These are phyloP conservation scores for Hemerocallis citrina DNA, from an alignment of 106 monocot genomes.

Conservation along the genomic window DNA sequence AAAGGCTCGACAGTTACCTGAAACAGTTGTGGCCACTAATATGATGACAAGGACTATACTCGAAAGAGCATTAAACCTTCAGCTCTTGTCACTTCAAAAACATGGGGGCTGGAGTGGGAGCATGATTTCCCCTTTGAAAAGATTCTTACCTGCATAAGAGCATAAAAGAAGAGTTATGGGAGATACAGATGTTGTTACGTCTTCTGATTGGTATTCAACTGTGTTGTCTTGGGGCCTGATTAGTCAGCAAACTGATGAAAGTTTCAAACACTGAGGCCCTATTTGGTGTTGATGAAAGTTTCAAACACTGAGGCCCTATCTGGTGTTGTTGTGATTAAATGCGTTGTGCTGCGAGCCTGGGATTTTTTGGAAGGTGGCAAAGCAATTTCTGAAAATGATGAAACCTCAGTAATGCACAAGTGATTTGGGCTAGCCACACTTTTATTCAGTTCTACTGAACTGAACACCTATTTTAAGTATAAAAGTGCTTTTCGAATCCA, in stretches of 20 bases:
- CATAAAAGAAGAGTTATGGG: neutral
- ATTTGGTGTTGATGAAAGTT: neutral
- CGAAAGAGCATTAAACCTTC: neutral
- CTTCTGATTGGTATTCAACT: neutral
- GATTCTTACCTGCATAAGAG: neutral
- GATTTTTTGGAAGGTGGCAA: too few relatives aligned
- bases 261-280: neutral
- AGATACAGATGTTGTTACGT: neutral
- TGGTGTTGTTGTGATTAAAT: too few relatives aligned
- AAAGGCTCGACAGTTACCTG: constrained; percentile 4
- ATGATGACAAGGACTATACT: neutral
- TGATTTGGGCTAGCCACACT: too few relatives aligned
- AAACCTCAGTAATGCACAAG: too few relatives aligned
- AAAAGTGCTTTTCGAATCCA: too few relatives aligned
- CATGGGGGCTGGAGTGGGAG: neutral
- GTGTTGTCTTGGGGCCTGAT: neutral
- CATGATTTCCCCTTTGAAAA: constrained; percentile 6
- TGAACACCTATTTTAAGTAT: too few relatives aligned
- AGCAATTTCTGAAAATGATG: too few relatives aligned
- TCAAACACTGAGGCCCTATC: neutral
- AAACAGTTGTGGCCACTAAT: neutral
- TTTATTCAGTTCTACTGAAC: too few relatives aligned
- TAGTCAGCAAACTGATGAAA: neutral
- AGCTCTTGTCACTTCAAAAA: neutral
- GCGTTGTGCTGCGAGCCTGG: too few relatives aligned